These are phyloP conservation scores for Ilyonectria destructans DNA, from an alignment of 2,329 filamentous ascomycete species.

Conservation along the genomic window DNA sequence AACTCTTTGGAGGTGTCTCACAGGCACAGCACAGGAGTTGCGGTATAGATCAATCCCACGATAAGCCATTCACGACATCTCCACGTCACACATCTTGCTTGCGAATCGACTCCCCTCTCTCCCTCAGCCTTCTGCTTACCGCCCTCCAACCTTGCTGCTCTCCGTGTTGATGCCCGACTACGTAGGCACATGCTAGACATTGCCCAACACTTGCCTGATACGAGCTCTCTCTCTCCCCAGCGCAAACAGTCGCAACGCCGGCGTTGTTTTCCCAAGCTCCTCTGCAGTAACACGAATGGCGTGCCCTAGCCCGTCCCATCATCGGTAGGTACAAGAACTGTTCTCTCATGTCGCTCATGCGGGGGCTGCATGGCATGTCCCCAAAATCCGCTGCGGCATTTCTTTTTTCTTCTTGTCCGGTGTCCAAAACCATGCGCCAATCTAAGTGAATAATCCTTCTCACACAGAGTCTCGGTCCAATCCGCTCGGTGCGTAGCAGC, in stretches of 20 bases:
- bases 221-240: background rate
- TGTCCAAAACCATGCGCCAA: constrained; percentile 4
- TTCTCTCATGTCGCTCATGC: constrained; percentile 5
- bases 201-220: background rate
- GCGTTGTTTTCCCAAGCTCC: background rate
- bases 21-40: constrained; percentile 7
- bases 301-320: background rate
- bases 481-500: background rate
- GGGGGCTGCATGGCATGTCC: constrained; percentile 30
- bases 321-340: background rate
- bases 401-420: constrained; percentile 17
- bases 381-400: constrained; percentile 22
- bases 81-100: constrained; percentile 15
- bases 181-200: background rate
- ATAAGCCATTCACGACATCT: constrained; percentile 3
- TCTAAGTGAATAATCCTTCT: background rate
- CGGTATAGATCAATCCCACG: constrained; percentile 9
- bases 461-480: background rate
- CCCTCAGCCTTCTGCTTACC: constrained; percentile 14
- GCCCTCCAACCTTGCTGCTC: background rate
- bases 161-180: constrained; percentile 24
- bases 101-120: constrained; percentile 10
- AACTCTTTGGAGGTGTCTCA: background rate
- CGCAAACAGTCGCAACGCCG: background rate
- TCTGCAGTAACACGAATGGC: background rate